Evolutionary conservation across 1,284 basidiomycete genomes (phyloP).

Genomic region (Singerocomus rubriflavus): DNA sequence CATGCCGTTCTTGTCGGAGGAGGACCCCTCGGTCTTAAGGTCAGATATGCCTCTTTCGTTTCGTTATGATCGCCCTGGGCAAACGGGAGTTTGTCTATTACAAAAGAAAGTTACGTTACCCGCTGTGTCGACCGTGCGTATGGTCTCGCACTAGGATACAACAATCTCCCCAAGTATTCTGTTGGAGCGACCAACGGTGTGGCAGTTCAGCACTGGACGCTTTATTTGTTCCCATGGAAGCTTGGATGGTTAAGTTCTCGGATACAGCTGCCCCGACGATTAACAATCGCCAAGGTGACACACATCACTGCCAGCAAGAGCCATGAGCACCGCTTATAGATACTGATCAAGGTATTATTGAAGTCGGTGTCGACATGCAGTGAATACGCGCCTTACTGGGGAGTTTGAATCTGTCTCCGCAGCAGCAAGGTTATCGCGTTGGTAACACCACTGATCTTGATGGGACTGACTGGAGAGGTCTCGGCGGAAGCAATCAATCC

Average conservation of each 20-base stretch:
- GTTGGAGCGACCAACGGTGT: slow-evolving; percentile 10
- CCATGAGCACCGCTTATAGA: not conserved
- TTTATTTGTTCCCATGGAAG: slow-evolving; percentile 12
- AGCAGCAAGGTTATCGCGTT: slow-evolving; percentile 38
- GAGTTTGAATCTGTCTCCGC: slow-evolving; percentile 39
- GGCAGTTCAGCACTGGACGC: slow-evolving; percentile 11
- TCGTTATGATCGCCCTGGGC: slow-evolving; percentile 38
- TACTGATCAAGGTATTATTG: not conserved
- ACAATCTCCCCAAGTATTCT: slow-evolving; percentile 21
- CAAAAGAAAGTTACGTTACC: slow-evolving; percentile 42
- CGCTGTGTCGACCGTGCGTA: slow-evolving; percentile 51
- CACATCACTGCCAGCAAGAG: slow-evolving; percentile 16
- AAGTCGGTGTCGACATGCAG: slow-evolving; percentile 25
- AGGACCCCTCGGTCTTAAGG: slow-evolving; percentile 25
- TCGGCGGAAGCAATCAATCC: slow-evolving; percentile 22
- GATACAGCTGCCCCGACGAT: not conserved
- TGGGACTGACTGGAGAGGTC: slow-evolving; percentile 32
- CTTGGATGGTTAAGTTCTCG: slow-evolving; percentile 6
- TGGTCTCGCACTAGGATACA: slow-evolving; percentile 45
- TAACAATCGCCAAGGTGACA: slow-evolving; percentile 5
- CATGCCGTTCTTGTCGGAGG: slow-evolving; percentile 25
- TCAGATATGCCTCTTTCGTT: slow-evolving; percentile 24
- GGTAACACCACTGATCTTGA: slow-evolving; percentile 34
- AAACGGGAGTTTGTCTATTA: slow-evolving; percentile 39
- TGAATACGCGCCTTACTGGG: slow-evolving; percentile 28